phyloP scores from a whole-genome alignment of 805 yeast species.

The Kodamaea restingae region DNA sequence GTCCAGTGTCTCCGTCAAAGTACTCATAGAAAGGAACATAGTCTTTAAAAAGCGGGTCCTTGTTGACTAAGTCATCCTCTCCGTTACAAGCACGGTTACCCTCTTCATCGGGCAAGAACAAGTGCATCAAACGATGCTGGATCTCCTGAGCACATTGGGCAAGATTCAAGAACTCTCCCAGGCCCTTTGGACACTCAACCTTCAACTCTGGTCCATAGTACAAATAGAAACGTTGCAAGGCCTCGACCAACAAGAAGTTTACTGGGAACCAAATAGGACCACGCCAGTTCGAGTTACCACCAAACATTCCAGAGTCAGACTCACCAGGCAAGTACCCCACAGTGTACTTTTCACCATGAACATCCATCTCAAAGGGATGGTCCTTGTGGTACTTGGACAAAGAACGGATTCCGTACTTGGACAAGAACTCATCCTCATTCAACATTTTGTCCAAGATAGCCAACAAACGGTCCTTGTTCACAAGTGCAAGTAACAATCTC shows the following conservation, averaged over 20 bases:
- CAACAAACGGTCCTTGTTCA: constrained; percentile 70
- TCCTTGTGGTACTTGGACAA: constrained; percentile 81
- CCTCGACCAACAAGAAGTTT: constrained; percentile 78
- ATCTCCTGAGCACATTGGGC: constrained; percentile 90
- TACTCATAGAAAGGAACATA: constrained; percentile 79
- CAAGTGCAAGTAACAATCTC: constrained; percentile 73
- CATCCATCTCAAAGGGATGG: constrained; percentile 80
- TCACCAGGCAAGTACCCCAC: constrained; percentile 83
- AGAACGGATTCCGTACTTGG: constrained; percentile 83
- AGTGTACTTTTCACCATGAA: constrained; percentile 65
- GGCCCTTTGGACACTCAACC: constrained; percentile 84
- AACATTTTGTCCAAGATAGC: constrained; percentile 76
- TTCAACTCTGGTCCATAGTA: constrained; percentile 84
- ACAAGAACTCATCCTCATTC: constrained; percentile 81
- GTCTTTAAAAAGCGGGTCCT: constrained; percentile 70
- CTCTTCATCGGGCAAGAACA: constrained; percentile 65
- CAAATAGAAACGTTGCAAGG: constrained; percentile 79
- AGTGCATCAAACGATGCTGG: constrained; percentile 76
- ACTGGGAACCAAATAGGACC: constrained; percentile 98
- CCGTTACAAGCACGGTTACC: constrained; percentile 79
- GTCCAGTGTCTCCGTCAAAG: constrained; percentile 91
- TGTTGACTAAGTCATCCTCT: constrained; percentile 47
- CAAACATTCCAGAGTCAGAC: constrained; percentile 89
- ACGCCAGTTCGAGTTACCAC: constrained; percentile 96
- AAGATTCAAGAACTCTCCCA: constrained; percentile 69